These are phyloP conservation scores for Kalmusia sp. DNA, from an alignment of 2,329 filamentous ascomycete species.

Conservation along the genomic window DNA sequence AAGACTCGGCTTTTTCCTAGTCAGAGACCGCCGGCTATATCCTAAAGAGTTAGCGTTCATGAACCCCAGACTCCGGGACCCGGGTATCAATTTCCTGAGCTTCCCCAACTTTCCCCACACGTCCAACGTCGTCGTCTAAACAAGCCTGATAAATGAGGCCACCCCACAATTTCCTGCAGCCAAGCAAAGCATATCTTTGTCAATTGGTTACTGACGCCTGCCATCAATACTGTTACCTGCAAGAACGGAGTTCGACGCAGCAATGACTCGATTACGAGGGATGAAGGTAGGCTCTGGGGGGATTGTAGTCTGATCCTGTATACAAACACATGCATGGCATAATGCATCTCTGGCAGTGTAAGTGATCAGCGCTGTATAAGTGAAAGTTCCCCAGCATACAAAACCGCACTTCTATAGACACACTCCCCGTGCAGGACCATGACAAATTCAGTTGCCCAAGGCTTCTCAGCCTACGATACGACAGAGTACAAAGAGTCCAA, in stretches of 20 bases:
- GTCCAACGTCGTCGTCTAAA: background rate
- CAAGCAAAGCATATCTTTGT: background rate
- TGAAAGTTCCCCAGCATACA: no score
- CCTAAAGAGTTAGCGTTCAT: background rate
- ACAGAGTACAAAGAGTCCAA: conserved; percentile 1
- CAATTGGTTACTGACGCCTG: background rate
- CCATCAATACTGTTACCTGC: background rate
- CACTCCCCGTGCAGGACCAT: no score
- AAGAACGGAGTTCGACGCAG: background rate
- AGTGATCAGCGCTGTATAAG: no score
- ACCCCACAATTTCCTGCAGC: background rate
- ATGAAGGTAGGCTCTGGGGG: background rate
- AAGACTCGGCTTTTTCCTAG: no score
- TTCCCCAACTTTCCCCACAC: background rate
- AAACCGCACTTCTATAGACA: no score
- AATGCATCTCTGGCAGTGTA: no score
- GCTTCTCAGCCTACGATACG: background rate
- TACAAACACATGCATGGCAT: no score
- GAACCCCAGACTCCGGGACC: background rate
- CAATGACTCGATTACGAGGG: background rate
- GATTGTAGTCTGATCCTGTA: background rate
- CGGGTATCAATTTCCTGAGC: conserved; percentile 7
- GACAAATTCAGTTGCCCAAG: background rate
- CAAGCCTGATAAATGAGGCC: background rate
- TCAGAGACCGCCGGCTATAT: background rate